Base-by-base conservation (phyloP, 2,329 filamentous ascomycete species). In the Cryphonectria japonica region DNA sequence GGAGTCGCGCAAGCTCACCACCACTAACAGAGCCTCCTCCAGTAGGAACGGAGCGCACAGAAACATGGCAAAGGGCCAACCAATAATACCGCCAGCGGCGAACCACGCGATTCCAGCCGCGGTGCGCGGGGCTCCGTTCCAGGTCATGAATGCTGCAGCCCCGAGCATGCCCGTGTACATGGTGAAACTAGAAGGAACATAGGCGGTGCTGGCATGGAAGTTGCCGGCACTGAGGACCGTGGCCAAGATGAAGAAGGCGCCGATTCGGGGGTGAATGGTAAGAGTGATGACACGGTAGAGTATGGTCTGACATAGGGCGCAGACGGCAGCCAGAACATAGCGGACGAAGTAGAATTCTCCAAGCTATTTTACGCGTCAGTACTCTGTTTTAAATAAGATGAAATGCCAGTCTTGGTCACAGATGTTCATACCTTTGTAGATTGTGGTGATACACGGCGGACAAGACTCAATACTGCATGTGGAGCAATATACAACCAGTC, bases 111-210 rank as follows among this genome's bases (percentile, higher is more conserved):
- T 94, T 52, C 93, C 96, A 78, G 89, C 87, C 0, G 93, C 91
- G 0, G 93, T 97, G 79, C 91, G 93, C 62, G 94, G 83, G 0
- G 93, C 93, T 29, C 91, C 91, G 52, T 88, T 88, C 91, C 93
- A 96, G 81, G 97, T 93, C 88, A 99, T 92, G 80, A 98, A 99
- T 0, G 93, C 90, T 1, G 94, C 88, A 69, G 94, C 89, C 14
- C 95, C 96, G 9, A 98, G 84, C 86, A 96, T 96, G 19, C 89
- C 91, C 72, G 91, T 93, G 79, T 97, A 98, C 96, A 99, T 99
- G 78, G 96, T 92, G 78, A 99, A 99, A 80, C 92, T 97, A 11
- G 95, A 97, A 0, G 96, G 96, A 6, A 99, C 85, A 78, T 93
- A 98, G 7, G 95, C 90, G 1, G 92, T 88, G 70, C 93, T 94